Evolutionary conservation across 768 basidiomycete species (phyloP).

Genomic region (Trametes sanguinea): DNA sequence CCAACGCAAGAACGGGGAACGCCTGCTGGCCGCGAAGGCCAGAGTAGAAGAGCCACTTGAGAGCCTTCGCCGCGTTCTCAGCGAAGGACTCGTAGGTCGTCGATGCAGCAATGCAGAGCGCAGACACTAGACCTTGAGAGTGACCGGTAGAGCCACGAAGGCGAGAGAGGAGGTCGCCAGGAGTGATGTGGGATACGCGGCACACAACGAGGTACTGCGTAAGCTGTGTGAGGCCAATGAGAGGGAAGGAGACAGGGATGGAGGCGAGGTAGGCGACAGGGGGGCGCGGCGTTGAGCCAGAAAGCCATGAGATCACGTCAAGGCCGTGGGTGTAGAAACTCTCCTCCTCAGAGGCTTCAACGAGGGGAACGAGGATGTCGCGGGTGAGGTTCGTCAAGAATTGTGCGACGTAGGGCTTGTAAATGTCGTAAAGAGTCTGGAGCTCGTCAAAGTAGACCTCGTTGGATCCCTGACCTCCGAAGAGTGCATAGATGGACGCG

Average conservation of each 20-base stretch:
- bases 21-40: slow-evolving; percentile 92
- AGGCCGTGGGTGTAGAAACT: slow-evolving; percentile 81
- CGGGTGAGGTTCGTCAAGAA: slow-evolving; percentile 66
- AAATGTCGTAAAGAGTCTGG: slow-evolving; percentile 87
- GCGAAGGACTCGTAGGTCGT: slow-evolving; percentile 72
- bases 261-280: slow-evolving; percentile 86
- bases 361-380: slow-evolving; percentile 72
- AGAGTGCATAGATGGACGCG: slow-evolving; percentile 85
- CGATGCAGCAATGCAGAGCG: slow-evolving; percentile 85
- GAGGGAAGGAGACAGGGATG: slow-evolving; percentile 89
- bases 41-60: slow-evolving; percentile 92
- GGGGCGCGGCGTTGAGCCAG: slow-evolving; percentile 68
- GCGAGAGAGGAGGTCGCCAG: slow-evolving; percentile 74
- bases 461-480: slow-evolving; percentile 97
- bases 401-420: slow-evolving; percentile 80
- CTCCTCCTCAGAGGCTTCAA: slow-evolving; percentile 55
- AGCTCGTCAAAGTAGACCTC: slow-evolving; percentile 98
- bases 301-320: slow-evolving; percentile 83
- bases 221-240: slow-evolving; percentile 96
- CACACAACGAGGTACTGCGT: slow-evolving; percentile 87
- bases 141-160: slow-evolving; percentile 93
- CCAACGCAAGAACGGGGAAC: slow-evolving; percentile 90
- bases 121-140: slow-evolving; percentile 95
- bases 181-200: slow-evolving; percentile 71
- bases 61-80: slow-evolving; percentile 76